Evolutionary conservation across 1,139 yeast genomes (phyloP).

Genomic region (Yamadazyma diospyri): DNA sequence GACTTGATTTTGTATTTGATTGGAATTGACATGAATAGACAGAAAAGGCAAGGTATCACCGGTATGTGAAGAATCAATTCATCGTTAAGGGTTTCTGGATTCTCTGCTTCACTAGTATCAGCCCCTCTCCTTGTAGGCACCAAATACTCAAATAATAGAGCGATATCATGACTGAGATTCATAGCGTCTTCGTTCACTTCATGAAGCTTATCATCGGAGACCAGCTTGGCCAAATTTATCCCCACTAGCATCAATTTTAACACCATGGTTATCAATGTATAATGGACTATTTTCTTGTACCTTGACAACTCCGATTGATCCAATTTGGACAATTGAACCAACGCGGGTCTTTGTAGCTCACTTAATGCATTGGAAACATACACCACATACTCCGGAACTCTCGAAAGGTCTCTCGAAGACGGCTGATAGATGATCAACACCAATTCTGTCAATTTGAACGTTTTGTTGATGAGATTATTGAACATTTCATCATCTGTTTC

Average conservation of each 20-base stretch:
- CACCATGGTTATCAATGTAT: not conserved
- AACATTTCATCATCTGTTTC: conserved; percentile 8
- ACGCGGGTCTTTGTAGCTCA: not conserved
- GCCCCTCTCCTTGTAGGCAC: not conserved
- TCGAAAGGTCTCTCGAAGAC: not conserved
- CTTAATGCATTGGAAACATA: not conserved
- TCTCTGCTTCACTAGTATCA: not conserved
- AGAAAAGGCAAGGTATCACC: conserved; percentile 11
- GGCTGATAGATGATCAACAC: conserved; percentile 13
- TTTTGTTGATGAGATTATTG: conserved; percentile 3
- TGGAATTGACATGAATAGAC: conserved; percentile 11
- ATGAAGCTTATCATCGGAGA: conserved; percentile 5
- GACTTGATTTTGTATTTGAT: conserved; percentile 14
- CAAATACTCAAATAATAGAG: conserved; percentile 1
- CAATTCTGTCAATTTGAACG: conserved; percentile 6
- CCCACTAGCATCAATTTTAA: conserved; percentile 3
- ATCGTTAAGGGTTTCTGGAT: not conserved
- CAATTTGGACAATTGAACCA: not conserved
- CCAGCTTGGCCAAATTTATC: not conserved
- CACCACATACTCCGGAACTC: not conserved
- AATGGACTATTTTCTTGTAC: not conserved
- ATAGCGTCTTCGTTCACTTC: conserved; percentile 4
- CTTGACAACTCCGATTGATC: not conserved
- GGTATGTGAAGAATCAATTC: conserved; percentile 10
- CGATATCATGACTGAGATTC: not conserved